Percentiles rank a stretch among this genome's conserved stretches.
Conservation (phyloP, 1,139 yeast genomes). For the Saccharomyces hybrid region DNA sequence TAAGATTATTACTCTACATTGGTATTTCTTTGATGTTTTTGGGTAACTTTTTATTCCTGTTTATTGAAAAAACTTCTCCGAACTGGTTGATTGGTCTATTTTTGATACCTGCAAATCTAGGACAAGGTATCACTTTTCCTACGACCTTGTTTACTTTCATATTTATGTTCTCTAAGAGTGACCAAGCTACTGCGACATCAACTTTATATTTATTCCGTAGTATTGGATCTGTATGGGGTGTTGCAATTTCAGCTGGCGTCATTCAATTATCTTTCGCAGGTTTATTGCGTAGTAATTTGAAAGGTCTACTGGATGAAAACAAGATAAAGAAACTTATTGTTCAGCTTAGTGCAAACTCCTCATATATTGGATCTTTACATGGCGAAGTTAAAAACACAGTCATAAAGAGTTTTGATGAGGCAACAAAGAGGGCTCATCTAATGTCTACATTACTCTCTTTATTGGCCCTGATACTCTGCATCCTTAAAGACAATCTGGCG, state of each 20-base stretch:
- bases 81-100: slow-evolving; percentile 28
- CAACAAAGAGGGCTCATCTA: slow-evolving; percentile 10
- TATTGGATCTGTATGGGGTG: slow-evolving; percentile 40
- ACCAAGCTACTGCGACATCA: slow-evolving; percentile 37
- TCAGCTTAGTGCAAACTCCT: slow-evolving; percentile 7
- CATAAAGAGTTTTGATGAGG: slow-evolving; percentile 9
- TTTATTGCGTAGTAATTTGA: slow-evolving; percentile 3
- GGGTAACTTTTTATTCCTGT: slow-evolving; percentile 33
- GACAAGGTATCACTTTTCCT: slow-evolving; percentile 39
- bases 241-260: slow-evolving; percentile 34
- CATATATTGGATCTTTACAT: slow-evolving; percentile 8
- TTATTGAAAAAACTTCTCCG: slow-evolving; percentile 25
- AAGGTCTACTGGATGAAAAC: not conserved
- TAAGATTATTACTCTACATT: slow-evolving; percentile 25
- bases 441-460: slow-evolving; percentile 8
- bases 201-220: slow-evolving; percentile 37
- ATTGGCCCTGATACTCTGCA: slow-evolving; percentile 5
- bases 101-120: slow-evolving; percentile 36
- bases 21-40: slow-evolving; percentile 34
- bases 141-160: slow-evolving; percentile 36
- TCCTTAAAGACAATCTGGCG: not conserved
- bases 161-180: slow-evolving; percentile 31
- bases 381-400: slow-evolving; percentile 10
- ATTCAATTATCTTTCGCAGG: slow-evolving; percentile 16
- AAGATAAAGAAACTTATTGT: not conserved